Evolutionary conservation across 2,329 filamentous ascomycete species (phyloP), one percentile per base, ranked within the genome.

Genomic region (Trichoderma simmonsii): DNA sequence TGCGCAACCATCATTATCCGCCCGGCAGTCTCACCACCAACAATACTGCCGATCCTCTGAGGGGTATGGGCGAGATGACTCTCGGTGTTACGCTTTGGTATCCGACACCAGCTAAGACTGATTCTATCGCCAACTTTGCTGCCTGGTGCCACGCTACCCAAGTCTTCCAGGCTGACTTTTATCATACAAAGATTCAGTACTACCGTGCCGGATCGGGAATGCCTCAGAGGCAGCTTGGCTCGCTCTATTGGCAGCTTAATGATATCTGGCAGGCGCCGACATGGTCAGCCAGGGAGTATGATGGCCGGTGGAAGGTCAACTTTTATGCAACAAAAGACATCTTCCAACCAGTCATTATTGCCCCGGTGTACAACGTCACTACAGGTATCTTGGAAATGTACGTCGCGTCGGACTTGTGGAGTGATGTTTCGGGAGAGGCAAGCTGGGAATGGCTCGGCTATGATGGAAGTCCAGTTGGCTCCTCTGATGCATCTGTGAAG

Each of bases 181-280:
- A 67, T 57, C 64, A 67, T 7, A 67, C 64, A 2, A 67, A 67
- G 32, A 67, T 67, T 21, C 64, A 67, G 24, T 67, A 67, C 18
- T 67, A 67, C 34, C 64, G 64, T 12, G 64, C 64, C 15, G 64
- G 64, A 11, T 39, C 64, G 2, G 64, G 64, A 3, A 57, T 67
- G 64, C 64, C 64, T 15, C 64, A 67, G 11, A 54, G 64, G 15
- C 64, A 67, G 32, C 39, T 67, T 3, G 64, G 64, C 18, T 67
- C 64, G 15, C 32, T 67, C 6, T 67, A 67, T 21, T 67, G 64
- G 64, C 64, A 67, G 32, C 64, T 67, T n/a, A 67, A 67, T 18
- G 64, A 67, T 14, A 67, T 67, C 9, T 67, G 64, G 64, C 64
- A 67, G 51, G 64, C 64, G 24, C 64, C 64, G 30, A 67, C 64